Conservation (phyloP, 805 yeast genomes). For the Candida incommunis region DNA sequence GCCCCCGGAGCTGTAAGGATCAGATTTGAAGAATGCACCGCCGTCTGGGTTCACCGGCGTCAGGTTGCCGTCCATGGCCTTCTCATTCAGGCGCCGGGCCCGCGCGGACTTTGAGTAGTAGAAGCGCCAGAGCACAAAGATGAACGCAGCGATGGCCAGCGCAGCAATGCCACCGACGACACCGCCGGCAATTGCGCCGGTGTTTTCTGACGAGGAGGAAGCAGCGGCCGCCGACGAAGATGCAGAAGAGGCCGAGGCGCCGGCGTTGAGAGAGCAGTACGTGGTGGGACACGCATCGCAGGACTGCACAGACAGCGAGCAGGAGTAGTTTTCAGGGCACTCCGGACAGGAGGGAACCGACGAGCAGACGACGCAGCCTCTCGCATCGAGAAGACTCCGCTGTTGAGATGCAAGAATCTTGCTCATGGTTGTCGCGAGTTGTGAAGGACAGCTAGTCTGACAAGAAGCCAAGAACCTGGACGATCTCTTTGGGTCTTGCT, state of each 20-base stretch:
- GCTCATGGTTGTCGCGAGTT: background rate
- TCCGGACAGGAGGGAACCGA: conserved; percentile 7
- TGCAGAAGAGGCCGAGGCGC: background rate
- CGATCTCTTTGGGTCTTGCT: too few relatives aligned
- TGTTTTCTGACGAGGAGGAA: conserved; percentile 11
- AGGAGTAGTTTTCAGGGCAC: conserved; percentile 6
- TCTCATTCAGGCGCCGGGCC: conserved; percentile 4
- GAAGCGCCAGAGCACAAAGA: conserved; percentile 24
- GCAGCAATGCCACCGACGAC: conserved; percentile 48
- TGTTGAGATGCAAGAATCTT: background rate
- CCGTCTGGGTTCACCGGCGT: conserved; percentile 1
- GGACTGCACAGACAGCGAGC: background rate
- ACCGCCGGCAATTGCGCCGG: conserved; percentile 62
- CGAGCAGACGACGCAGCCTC: conserved; percentile 3
- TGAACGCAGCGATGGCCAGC: conserved; percentile 24
- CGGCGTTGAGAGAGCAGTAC: background rate
- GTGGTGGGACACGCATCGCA: conserved; percentile 1
- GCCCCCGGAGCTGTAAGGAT: background rate
- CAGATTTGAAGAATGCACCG: background rate
- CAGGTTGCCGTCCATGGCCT: conserved; percentile 1
- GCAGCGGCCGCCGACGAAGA: background rate
- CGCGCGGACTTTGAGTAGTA: conserved; percentile 21
- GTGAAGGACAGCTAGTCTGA: too few relatives aligned
- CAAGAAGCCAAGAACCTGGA: too few relatives aligned
- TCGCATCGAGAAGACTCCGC: background rate